A percentile compares a stretch with the other conserved stretches of the same genome.
phyloP scores from a whole-genome alignment of 2,329 filamentous ascomycete genomes.

The Berkeleyomyces rouxiae region DNA sequence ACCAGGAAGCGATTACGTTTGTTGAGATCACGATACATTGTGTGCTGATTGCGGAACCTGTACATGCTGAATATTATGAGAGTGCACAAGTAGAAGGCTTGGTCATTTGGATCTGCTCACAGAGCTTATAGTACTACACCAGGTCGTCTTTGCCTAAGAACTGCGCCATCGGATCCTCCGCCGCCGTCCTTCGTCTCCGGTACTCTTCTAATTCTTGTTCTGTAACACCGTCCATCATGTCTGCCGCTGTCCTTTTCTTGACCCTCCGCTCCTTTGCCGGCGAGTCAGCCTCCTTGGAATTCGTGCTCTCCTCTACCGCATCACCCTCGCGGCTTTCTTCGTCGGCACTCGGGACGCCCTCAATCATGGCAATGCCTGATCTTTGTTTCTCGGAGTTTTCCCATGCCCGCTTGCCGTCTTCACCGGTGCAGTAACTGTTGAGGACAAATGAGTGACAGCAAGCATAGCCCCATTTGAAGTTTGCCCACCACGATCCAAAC shows the following conservation, averaged over 20 bases:
- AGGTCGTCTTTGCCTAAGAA: slow-evolving; percentile 60
- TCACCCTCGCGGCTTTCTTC: neutral
- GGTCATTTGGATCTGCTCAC: neutral
- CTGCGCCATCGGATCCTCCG: slow-evolving; percentile 75
- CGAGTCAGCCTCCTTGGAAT: slow-evolving; percentile 21
- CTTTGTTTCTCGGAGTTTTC: slow-evolving; percentile 53
- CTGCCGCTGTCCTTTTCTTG: slow-evolving; percentile 55
- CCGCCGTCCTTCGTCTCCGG: slow-evolving; percentile 53
- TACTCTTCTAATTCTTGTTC: slow-evolving; percentile 82
- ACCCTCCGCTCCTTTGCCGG: slow-evolving; percentile 17
- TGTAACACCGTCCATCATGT: slow-evolving; percentile 61
- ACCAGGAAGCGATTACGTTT: no score
- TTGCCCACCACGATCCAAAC: slow-evolving; percentile 95
- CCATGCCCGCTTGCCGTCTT: slow-evolving; percentile 67
- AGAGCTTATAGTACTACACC: slow-evolving; percentile 17
- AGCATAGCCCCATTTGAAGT: slow-evolving; percentile 89
- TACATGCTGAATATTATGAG: no score
- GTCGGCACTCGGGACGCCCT: slow-evolving; percentile 10
- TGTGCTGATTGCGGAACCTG: no score
- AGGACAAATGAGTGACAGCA: slow-evolving; percentile 90
- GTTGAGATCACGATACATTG: no score
- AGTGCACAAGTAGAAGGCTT: neutral
- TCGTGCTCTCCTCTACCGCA: slow-evolving; percentile 18
- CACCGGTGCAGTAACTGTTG: slow-evolving; percentile 95
- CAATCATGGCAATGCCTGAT: slow-evolving; percentile 29